Evolutionary conservation across 768 basidiomycete genomes (phyloP).

Genomic region (Rossbeevera mucosa): DNA sequence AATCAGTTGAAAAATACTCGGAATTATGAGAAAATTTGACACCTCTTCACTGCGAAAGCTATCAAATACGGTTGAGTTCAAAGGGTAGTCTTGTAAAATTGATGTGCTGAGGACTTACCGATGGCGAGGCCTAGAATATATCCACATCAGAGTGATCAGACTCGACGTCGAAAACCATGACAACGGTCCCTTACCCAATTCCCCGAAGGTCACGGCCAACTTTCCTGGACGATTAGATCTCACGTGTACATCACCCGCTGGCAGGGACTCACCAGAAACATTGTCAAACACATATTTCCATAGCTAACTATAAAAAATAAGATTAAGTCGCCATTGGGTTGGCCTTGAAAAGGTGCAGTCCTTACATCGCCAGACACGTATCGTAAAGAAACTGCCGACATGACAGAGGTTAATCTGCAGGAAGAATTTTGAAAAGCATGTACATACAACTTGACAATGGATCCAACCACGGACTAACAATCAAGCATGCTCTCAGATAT

Average conservation of each 20-base stretch:
- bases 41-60: slow-evolving; percentile 49
- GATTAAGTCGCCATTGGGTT: neutral
- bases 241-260: neutral
- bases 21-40: slow-evolving; percentile 10
- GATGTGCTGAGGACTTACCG: slow-evolving; percentile 27
- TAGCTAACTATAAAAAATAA: slow-evolving; percentile 48
- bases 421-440: neutral
- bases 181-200: slow-evolving; percentile 40
- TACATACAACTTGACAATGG: slow-evolving; percentile 53
- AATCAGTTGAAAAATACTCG: neutral
- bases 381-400: slow-evolving; percentile 43
- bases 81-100: neutral
- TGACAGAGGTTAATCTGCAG: neutral
- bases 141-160: neutral
- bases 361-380: slow-evolving; percentile 62
- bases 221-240: slow-evolving; percentile 19
- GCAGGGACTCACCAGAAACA: slow-evolving; percentile 38
- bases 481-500: slow-evolving; percentile 3
- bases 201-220: slow-evolving; percentile 45
- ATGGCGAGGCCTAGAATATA: slow-evolving; percentile 36
- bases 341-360: slow-evolving; percentile 8
- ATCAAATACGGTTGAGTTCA: slow-evolving; percentile 4
- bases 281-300: slow-evolving; percentile 44
- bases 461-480: slow-evolving; percentile 47
- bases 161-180: neutral